phyloP scores from a whole-genome alignment of 1,139 yeast genomes.

The Suhomyces atakaporum region DNA sequence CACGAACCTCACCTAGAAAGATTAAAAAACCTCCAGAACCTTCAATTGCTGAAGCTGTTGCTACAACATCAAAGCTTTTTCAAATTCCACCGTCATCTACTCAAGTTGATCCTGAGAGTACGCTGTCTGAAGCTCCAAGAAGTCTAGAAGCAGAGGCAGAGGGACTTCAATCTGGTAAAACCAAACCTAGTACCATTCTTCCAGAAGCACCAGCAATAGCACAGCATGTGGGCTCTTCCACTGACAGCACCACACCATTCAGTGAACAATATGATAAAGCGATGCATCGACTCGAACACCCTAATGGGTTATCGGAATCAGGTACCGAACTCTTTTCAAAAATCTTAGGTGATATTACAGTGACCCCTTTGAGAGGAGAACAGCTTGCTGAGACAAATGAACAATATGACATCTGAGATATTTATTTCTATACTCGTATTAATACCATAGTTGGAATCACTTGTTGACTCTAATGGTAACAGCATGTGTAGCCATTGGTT shows the following conservation, averaged over 20 bases:
- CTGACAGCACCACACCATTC: background rate
- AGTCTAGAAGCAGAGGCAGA: too few relatives aligned
- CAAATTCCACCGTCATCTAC: background rate
- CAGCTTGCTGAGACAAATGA: background rate
- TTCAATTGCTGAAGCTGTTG: background rate
- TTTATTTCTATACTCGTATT: background rate
- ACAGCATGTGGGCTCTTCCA: background rate
- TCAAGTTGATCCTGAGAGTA: too few relatives aligned
- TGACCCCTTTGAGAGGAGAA: background rate
- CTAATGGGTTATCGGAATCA: too few relatives aligned
- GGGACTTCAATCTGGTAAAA: too few relatives aligned
- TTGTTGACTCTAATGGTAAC: constrained; percentile 13
- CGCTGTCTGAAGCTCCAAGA: background rate
- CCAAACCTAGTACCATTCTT: background rate
- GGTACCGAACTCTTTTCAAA: background rate
- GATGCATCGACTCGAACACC: background rate
- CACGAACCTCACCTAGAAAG: constrained; percentile 8
- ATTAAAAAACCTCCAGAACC: background rate
- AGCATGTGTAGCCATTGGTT: constrained; percentile 21
- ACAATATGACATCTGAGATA: background rate
- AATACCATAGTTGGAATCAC: background rate
- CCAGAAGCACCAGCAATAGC: background rate
- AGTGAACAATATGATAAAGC: background rate
- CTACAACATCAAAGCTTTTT: background rate
- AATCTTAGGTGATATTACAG: background rate